Percentiles rank a stretch among this genome's conserved stretches.
phyloP scores from a whole-genome alignment of 306 rosid genomes.

The Acacia confusa region DNA sequence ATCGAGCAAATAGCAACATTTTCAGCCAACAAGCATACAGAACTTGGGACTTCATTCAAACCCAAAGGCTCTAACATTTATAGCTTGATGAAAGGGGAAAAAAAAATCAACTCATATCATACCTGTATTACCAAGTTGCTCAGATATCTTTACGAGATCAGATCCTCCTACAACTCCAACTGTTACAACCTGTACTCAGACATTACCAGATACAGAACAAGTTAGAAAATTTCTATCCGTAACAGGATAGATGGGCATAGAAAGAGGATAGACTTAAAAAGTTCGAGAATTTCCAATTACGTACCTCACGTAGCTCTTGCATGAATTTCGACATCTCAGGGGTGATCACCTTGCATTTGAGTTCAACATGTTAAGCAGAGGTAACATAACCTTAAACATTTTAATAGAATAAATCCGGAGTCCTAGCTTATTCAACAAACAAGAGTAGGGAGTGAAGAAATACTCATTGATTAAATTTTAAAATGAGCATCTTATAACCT shows the following conservation, averaged over 20 bases:
- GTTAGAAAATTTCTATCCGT: neutral
- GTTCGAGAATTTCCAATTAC: neutral
- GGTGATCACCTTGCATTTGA: conserved; percentile 52
- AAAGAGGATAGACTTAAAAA: neutral
- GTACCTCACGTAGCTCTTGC: conserved; percentile 67
- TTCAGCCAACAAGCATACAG: conserved; percentile 2
- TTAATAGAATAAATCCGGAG: neutral
- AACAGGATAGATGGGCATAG: neutral
- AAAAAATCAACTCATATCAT: conserved; percentile 17
- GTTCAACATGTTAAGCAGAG: neutral
- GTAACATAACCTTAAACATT: neutral
- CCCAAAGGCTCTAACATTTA: conserved; percentile 5
- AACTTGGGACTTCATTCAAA: neutral
- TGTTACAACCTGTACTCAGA: conserved; percentile 58
- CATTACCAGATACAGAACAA: conserved; percentile 4
- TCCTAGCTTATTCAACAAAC: neutral
- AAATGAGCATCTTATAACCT: neutral
- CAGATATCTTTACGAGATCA: conserved; percentile 81
- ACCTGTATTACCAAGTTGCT: conserved; percentile 92
- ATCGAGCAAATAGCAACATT: neutral
- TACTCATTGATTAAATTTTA: neutral
- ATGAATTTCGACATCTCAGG: conserved; percentile 64
- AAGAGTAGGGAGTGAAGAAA: neutral
- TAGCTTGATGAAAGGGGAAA: neutral
- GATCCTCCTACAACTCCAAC: conserved; percentile 99